Base-by-base conservation (phyloP, 2,329 filamentous ascomycete genomes). In the Hypoxylon rubiginosum region DNA sequence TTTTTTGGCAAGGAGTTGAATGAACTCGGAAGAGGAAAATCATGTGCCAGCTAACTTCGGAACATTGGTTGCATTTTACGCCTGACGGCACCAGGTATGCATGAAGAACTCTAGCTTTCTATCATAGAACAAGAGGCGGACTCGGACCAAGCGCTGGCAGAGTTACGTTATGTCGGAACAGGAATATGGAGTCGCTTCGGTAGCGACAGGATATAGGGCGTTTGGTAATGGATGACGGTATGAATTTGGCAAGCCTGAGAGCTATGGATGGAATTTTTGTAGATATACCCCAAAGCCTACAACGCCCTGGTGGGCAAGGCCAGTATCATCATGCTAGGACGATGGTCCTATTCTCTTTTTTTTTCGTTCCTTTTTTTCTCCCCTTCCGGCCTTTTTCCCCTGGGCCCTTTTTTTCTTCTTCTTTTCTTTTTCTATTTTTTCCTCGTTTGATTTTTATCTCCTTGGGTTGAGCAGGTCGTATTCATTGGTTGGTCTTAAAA, bases 81-180 rank as follows among this genome's bases (percentile, higher is more conserved):
- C 61, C 56, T 54, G 54, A 30, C 51, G 46, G 55, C 21, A 45
- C 54, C 48, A 55, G 60, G 50, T 54, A 62, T 59, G 32, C 54
- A 62, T 43, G 67, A 58, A 55, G 61, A 60, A 52, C 62, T 58
- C 19, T 49, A 58, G 28, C 55, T 50, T 66, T 45, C 49, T 65
- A 67, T 24, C 26, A 77, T 76, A 77, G 74, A 77, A 66, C 45
- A 66, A 58, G 75, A 75, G 69, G 73, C 75, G 73, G 71, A 73
- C 76, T 77, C 72, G 72, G 71, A 77, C 76, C 76, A 78, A 78
- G 76, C 77, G 76, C 76, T 78, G 76, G 74, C 70, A 73, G 73
- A 74, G 75, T 75, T 73, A 68, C 71, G 71, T 76, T 74, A 71
- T 71, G 71, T 64, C 45, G 68, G 74, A 67, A 73, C 58, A 43